Evolutionary conservation across 2,329 filamentous ascomycete genomes (phyloP), one percentile per base, ranked within the genome.

Genomic region (Neopestalotiopsis rosae): DNA sequence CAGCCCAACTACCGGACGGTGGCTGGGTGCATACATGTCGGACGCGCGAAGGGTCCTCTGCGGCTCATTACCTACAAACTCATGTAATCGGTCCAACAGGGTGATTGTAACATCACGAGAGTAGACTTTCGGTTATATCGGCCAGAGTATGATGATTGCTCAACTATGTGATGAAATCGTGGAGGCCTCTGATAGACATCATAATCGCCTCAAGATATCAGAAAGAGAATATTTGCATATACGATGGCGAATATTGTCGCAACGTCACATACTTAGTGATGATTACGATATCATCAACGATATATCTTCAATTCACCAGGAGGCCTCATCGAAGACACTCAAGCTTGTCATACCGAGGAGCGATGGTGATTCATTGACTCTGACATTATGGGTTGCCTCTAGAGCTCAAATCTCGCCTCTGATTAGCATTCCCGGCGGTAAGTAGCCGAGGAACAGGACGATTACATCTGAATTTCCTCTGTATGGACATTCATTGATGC

Each of bases 21-120:
- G 59, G 59, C 59, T 62, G 59, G 12, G 59, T 40, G 32, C 32
- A 62, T 59, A 34, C 59, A 30, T 62, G 40, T 62, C 40, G 20
- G 45, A 42, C 17, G 49, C 34, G 20, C 45, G 17, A 52, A 52
- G 45, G 45, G 45, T 52, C 45, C 28, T 61, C 13, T 57, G 57
- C 32, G 24, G 57, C 57, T 34, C 14, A 52, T n/a, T 28, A 24
- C 3, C n/a, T 24, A 10, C 17, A 24, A 0, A 52, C 4, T 20
- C 17, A 52, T 7, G n/a, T 17, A 17, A 52, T n/a, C 34, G 10
- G 34, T 10, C 34, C n/a, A 52, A n/a, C 24, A 20, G 20, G 45
- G 45, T 17, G n/a, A 52, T 5, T 9, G 20, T 9, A 52, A n/a
- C 45, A 52, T 52, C 45, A 52, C 17, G 45, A 52, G 20, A 20